Evolutionary conservation across 441 rosid genomes (phyloP).

Genomic region (Gossypium schwendimanii): DNA sequence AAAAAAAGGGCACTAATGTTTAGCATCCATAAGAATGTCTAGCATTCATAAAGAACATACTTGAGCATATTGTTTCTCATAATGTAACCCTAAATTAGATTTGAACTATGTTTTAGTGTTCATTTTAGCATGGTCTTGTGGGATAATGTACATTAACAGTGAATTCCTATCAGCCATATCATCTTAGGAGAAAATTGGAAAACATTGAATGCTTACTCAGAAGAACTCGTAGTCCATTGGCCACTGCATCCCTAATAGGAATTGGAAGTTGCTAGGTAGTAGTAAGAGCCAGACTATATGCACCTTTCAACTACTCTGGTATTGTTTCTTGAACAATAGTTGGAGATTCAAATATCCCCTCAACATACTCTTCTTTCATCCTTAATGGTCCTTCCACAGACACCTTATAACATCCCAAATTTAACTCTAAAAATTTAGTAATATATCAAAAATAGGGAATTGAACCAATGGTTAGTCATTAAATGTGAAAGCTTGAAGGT

Average conservation of each 20-base stretch:
- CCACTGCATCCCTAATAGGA: slow-evolving; percentile 52
- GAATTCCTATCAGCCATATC: not conserved
- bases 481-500: too few species aligned
- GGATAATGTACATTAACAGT: not conserved
- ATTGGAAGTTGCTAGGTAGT: slow-evolving; percentile 70
- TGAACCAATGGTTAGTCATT: too few species aligned
- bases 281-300: slow-evolving; percentile 54
- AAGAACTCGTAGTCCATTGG: slow-evolving; percentile 66
- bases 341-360: slow-evolving; percentile 72
- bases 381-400: slow-evolving; percentile 82
- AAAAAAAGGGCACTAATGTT: not conserved
- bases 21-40: not conserved
- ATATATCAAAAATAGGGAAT: too few species aligned
- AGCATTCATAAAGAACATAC: not conserved
- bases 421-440: too few species aligned
- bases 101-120: not conserved
- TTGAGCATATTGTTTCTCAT: not conserved
- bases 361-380: slow-evolving; percentile 76
- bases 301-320: slow-evolving; percentile 76
- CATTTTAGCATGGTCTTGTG: not conserved
- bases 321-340: slow-evolving; percentile 63
- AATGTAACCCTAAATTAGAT: not conserved
- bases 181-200: not conserved
- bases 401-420: slow-evolving; percentile 18
- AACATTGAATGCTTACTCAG: slow-evolving; percentile 42